Base-by-base conservation (phyloP, 331 rosid species). In the Saraca asoca region DNA sequence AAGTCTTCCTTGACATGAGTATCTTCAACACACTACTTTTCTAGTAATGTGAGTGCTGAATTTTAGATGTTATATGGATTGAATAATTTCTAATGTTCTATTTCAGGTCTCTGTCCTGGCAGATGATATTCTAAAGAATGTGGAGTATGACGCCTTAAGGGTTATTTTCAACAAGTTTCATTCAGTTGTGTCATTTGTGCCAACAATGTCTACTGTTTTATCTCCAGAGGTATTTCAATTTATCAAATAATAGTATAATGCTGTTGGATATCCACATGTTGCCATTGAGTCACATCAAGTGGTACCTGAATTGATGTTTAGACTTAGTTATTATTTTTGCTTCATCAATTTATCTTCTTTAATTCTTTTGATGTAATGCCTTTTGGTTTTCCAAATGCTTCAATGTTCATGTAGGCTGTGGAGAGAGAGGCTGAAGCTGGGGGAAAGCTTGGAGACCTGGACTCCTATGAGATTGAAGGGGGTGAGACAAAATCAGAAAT, bases 401-500 rank as follows among this genome's bases (percentile, higher is more conserved):
- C 16, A 2, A 51, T 62, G 51, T 66, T 68, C 34, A 9, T 66
- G 45, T 55, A 94, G 98, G 46, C 79, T 77, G 88, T 88, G 46
- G 97, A 94, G 85, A 86, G 75, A 62, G 99, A 94, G 77, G 45
- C 91, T 64, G 99, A 90, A 79, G 50, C 95, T 54, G 96, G 98
- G 34, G 99, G 99, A 48, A 81, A 33, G 56, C 86, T 94, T 67
- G 92, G 97, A 18, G 99, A 88, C 13, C 74, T 94, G 64, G 99
- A 94, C 65, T 77, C 85, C 4, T 94, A 94, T 71, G 99, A 94
- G 87, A 77, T 94, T 76, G 99, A 94, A 86, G 97, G 97, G 60
- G 99, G 97, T 8, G 99, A 94, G 64, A 82, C 99, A 19, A 94
- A 94, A 81, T 78, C 91, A 37, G 99, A 90, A 78, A 48, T 94